Percentiles rank a stretch among this genome's conserved stretches.
phyloP scores from a whole-genome alignment of 129 eudicot genomes.

The Ambrosia artemisiifolia region DNA sequence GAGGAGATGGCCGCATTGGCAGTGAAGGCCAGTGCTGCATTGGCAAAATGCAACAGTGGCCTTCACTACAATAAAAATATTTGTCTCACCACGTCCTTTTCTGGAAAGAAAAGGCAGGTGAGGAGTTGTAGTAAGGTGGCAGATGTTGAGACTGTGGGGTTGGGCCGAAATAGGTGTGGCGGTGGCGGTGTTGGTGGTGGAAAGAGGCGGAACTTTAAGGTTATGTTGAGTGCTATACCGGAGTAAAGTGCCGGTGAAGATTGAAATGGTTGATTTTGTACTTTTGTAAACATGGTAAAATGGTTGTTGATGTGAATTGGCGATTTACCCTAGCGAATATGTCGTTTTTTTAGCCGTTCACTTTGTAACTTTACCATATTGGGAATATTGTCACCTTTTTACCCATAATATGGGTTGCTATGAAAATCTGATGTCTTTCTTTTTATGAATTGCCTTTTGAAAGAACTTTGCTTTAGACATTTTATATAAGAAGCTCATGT shows the following conservation, averaged over 20 bases:
- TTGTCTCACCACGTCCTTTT: slow-evolving; percentile 19
- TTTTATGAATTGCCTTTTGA: not conserved
- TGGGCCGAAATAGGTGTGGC: slow-evolving; percentile 5
- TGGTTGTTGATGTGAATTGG: slow-evolving; percentile 10
- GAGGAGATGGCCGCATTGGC: slow-evolving; percentile 99
- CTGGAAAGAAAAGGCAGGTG: slow-evolving; percentile 28
- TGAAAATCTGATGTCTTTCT: not conserved
- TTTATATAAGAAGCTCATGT: not conserved
- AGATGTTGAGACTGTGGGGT: slow-evolving; percentile 26
- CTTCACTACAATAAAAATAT: slow-evolving; percentile 13
- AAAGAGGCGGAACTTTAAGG: slow-evolving; percentile 35
- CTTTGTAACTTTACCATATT: slow-evolving; percentile 15
- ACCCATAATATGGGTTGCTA: slow-evolving; percentile 4
- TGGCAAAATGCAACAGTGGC: slow-evolving; percentile 57
- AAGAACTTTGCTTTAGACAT: not conserved
- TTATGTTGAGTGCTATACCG: slow-evolving; percentile 62
- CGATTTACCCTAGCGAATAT: slow-evolving; percentile 11
- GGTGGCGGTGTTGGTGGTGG: slow-evolving; percentile 35
- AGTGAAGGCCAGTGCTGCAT: slow-evolving; percentile 74
- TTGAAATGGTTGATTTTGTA: not conserved
- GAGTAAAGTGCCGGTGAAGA: slow-evolving; percentile 40
- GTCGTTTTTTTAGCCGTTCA: slow-evolving; percentile 30
- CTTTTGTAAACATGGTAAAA: slow-evolving; percentile 12
- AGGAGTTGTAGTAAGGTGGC: slow-evolving; percentile 41
- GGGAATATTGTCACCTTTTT: slow-evolving; percentile 19